Evolutionary conservation across 176 grass and related monocot genomes (phyloP), one percentile per base, ranked within the genome.

Genomic region (Thalia dealbata): DNA sequence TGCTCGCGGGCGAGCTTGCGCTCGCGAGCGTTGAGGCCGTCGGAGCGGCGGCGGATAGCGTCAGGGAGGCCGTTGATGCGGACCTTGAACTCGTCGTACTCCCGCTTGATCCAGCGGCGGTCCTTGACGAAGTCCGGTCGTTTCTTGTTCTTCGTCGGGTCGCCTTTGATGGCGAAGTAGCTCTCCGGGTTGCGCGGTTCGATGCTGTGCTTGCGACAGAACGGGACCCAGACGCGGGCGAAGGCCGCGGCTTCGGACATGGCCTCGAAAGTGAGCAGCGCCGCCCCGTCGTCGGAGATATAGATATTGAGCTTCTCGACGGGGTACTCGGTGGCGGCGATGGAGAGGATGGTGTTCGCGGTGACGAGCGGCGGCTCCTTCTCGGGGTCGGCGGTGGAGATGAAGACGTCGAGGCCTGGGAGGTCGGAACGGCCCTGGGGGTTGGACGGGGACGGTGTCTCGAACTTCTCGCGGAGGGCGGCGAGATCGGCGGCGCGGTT

Each of bases 21-120:
- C 73, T 91, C 91, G 13, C 72, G 80, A 21, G 75, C 71, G 67
- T 90, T 90, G 64, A 90, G 52, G 62, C 70, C 74, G 16, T 90
- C 83, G 14, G 84, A 79, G 25, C 91, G 91, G 23, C 82, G 84
- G 5, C 79, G 84, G 78, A 90, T 90, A 59, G 78, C 71, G 23
- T 95, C 87, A 12, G 91, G 79, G 32, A 90, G 87, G 50, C 77
- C 82, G 50, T 95, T 95, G 79, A 90, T 85, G 9, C 84, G 82
- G 32, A 95, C 78, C 87, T 95, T 95, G 76, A 85, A 95, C 84
- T 90, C 87, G 68, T 95, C 87, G 76, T 95, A 95, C 80, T 90
- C 84, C 32, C 91, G 87, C 72, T 95, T 95, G 78, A 95, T 95
- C 87, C 91, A 95, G 0, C 87, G 82, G 10, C 88, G 91, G 61